Conservation (phyloP, 1,284 basidiomycete species). For the Trametes hirsuta region DNA sequence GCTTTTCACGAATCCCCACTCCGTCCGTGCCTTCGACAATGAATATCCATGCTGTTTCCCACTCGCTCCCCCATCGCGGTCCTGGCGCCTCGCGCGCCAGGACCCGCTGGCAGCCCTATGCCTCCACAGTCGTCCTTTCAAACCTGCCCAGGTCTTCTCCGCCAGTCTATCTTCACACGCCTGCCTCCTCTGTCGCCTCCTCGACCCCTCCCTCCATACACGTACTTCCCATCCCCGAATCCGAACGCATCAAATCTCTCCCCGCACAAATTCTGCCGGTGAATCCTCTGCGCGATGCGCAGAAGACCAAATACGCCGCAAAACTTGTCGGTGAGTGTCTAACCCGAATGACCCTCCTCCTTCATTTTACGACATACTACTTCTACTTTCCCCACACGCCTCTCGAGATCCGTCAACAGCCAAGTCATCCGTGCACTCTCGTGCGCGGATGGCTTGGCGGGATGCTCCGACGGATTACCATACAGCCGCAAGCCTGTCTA, state of each 20-base stretch:
- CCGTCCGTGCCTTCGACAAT: constrained; percentile 23
- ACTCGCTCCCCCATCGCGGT: constrained; percentile 69
- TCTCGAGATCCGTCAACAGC: not conserved
- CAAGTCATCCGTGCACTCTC: not conserved
- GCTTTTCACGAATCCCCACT: constrained; percentile 29
- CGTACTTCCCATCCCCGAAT: constrained; percentile 40
- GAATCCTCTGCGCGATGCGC: constrained; percentile 44
- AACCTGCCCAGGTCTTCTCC: constrained; percentile 41
- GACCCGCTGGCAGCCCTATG: constrained; percentile 78
- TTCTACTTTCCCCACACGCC: not conserved
- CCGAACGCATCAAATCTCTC: constrained; percentile 40
- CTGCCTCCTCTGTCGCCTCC: constrained; percentile 57
- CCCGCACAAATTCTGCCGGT: constrained; percentile 38
- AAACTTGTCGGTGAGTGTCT: constrained; percentile 66
- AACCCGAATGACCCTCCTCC: not conserved
- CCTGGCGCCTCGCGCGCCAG: constrained; percentile 64
- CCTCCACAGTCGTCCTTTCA: constrained; percentile 38
- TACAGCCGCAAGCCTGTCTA: not conserved
- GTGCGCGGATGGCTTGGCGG: constrained; percentile 8
- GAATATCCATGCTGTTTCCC: constrained; percentile 58
- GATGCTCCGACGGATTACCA: constrained; percentile 7
- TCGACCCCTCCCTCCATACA: constrained; percentile 41
- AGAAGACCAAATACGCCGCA: constrained; percentile 66
- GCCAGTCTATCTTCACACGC: constrained; percentile 59
- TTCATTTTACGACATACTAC: not conserved